phyloP scores from a whole-genome alignment of 1,139 yeast genomes.

The Kodamaea anthophila region DNA sequence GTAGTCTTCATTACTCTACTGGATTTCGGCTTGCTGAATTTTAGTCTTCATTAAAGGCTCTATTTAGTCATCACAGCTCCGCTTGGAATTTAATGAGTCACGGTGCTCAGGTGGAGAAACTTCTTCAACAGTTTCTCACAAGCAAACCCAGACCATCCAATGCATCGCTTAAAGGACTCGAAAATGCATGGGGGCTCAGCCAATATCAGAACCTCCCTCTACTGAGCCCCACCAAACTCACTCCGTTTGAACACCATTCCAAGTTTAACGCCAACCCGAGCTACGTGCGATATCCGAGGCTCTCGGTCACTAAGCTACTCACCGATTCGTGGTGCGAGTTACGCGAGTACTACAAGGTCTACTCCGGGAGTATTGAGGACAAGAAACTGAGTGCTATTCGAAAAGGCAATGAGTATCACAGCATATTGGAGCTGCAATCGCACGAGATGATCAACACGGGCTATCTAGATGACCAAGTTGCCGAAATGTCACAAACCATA shows the following conservation, averaged over 20 bases:
- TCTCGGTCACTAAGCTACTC: constrained; percentile 20
- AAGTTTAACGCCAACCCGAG: constrained; percentile 13
- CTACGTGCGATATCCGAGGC: constrained; percentile 14
- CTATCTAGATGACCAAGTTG: constrained; percentile 4
- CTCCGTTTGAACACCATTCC: constrained; percentile 15
- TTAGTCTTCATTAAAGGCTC: too few species aligned
- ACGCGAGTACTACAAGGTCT: constrained; percentile 16
- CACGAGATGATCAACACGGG: constrained; percentile 10
- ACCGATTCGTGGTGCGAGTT: constrained; percentile 22
- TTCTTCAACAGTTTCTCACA: not conserved
- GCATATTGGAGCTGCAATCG: constrained; percentile 9
- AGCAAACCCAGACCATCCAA: constrained; percentile 1
- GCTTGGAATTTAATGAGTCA: too few species aligned
- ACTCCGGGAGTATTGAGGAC: constrained; percentile 13
- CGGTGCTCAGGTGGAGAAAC: not conserved
- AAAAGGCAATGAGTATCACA: constrained; percentile 11
- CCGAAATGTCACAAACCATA: too few species aligned
- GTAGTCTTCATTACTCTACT: too few species aligned
- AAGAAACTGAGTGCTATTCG: constrained; percentile 9
- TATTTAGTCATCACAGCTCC: too few species aligned
- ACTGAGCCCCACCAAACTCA: constrained; percentile 6
- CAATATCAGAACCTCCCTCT: constrained; percentile 9
- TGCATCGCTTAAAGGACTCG: constrained; percentile 6
- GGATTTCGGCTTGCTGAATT: too few species aligned
- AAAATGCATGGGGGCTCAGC: constrained; percentile 10